Evolutionary conservation across 345 rosid species (phyloP).

Genomic region (Populus simonii): DNA sequence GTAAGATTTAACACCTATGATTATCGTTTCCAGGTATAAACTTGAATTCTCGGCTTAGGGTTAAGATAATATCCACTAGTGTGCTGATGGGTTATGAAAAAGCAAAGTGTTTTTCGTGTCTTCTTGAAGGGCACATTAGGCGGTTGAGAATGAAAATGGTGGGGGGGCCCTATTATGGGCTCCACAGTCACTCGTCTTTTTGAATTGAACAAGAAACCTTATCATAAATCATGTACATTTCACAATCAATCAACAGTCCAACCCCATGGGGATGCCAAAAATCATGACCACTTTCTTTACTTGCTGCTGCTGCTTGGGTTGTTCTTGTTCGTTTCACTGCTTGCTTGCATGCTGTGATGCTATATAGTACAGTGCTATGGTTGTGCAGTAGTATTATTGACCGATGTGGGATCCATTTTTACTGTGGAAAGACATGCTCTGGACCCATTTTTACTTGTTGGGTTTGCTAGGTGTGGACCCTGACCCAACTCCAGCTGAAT

Average conservation of each 20-base stretch:
- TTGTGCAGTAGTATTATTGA: not conserved
- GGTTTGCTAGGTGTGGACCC: conserved; percentile 21
- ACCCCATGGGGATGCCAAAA: not conserved
- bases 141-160: conserved; percentile 24
- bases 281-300: not conserved
- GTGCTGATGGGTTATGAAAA: not conserved
- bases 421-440: conserved; percentile 16
- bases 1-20: too few species aligned
- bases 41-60: not conserved
- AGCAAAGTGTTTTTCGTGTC: not conserved
- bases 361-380: not conserved
- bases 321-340: not conserved
- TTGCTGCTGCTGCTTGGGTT: not conserved
- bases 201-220: conserved; percentile 15
- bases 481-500: not conserved
- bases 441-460: conserved; percentile 22
- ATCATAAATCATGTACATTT: not conserved
- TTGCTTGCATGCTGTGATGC: too few species aligned
- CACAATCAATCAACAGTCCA: not conserved
- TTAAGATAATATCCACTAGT: conserved; percentile 9
- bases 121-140: conserved; percentile 29
- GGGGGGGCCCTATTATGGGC: conserved; percentile 2
- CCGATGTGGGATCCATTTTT: conserved; percentile 18
- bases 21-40: too few species aligned
- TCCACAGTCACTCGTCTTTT: conserved; percentile 1